These are phyloP conservation scores for Microcera coccophila DNA, from an alignment of 2,329 filamentous ascomycete species.

Conservation along the genomic window DNA sequence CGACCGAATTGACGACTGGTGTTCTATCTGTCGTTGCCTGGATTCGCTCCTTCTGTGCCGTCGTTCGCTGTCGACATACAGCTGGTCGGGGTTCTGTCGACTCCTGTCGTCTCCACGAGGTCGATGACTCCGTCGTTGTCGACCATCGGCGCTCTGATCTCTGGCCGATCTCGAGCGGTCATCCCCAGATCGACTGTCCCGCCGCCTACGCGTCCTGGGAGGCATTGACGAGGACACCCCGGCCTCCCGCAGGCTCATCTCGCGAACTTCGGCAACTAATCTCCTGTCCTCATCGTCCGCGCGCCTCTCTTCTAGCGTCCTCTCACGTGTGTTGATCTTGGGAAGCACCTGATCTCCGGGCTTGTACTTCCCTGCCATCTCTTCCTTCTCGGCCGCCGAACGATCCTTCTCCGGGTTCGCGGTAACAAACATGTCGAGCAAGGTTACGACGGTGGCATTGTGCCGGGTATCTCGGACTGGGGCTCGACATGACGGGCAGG, in stretches of 20 bases:
- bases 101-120: slow-evolving; percentile 23
- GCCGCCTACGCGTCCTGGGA: slow-evolving; percentile 27
- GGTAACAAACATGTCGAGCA: slow-evolving; percentile 82
- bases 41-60: slow-evolving; percentile 42
- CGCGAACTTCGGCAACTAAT: slow-evolving; percentile 66
- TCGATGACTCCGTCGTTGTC: slow-evolving; percentile 27
- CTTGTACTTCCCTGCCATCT: slow-evolving; percentile 71
- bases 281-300: slow-evolving; percentile 64
- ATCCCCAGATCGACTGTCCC: slow-evolving; percentile 35
- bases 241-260: slow-evolving; percentile 68
- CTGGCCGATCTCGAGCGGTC: slow-evolving; percentile 30
- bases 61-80: slow-evolving; percentile 35
- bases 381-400: slow-evolving; percentile 67
- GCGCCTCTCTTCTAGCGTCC: slow-evolving; percentile 50
- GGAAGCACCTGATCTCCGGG: slow-evolving; percentile 79
- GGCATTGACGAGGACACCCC: slow-evolving; percentile 44
- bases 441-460: slow-evolving; percentile 84
- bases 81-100: slow-evolving; percentile 33
- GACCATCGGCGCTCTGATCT: slow-evolving; percentile 29
- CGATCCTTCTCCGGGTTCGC: slow-evolving; percentile 74
- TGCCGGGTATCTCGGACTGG: slow-evolving; percentile 80
- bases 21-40: slow-evolving; percentile 65
- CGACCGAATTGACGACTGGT: slow-evolving; percentile 84
- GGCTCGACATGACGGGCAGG: slow-evolving; percentile 89
- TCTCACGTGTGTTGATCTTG: slow-evolving; percentile 48